Evolutionary conservation across 2,329 filamentous ascomycete genomes (phyloP).

Genomic region (Hyphodiscus sp.): DNA sequence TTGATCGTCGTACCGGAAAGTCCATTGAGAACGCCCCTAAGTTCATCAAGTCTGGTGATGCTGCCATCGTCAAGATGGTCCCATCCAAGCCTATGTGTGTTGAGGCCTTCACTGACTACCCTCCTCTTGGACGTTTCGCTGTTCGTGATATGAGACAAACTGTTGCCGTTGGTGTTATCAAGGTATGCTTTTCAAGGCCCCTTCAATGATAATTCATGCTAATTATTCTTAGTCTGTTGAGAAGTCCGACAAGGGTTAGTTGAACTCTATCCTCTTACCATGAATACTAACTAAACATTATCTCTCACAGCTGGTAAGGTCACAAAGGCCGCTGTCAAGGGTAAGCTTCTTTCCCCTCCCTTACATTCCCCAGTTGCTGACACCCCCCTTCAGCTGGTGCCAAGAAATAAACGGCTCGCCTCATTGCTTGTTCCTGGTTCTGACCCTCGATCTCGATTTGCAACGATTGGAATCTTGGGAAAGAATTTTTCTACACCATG

Average conservation of each 20-base stretch:
- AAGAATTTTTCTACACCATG: neutral
- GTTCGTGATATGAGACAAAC: constrained; percentile 77
- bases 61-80: constrained; percentile 99
- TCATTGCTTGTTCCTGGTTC: neutral
- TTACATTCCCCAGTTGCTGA: neutral
- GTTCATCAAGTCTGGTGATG: constrained; percentile 99
- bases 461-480: neutral
- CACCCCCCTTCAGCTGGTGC: neutral
- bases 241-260: constrained; percentile 17
- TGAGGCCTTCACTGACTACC: constrained; percentile 99
- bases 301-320: constrained; percentile 10
- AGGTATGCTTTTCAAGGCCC: constrained; percentile 37
- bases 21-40: constrained; percentile 86
- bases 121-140: constrained; percentile 98
- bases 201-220: neutral
- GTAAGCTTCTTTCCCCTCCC: neutral
- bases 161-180: constrained; percentile 91
- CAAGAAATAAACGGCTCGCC: neutral
- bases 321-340: constrained; percentile 17
- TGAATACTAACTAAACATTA: neutral
- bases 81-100: constrained; percentile 99
- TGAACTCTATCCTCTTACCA: neutral
- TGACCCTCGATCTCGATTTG: neutral
- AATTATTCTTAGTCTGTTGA: constrained; percentile 38
- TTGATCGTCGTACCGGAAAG: constrained; percentile 99